Evolutionary conservation across 306 rosid species (phyloP), one percentile per base, ranked within the genome.

Genomic region (Castanea crenata): DNA sequence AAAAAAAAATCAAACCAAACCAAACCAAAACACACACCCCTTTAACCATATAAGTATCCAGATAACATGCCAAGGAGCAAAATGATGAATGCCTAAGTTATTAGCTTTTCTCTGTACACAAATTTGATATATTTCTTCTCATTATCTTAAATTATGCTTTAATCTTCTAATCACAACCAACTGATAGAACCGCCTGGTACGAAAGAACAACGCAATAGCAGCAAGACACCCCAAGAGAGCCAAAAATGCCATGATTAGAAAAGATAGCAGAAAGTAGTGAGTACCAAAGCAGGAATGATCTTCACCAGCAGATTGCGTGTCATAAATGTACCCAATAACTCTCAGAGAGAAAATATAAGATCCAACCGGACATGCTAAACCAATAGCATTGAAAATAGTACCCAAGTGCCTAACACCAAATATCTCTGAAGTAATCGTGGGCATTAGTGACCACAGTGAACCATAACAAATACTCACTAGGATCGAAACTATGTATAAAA

Each of bases 381-480:
- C 87, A 65, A 95, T 89, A 44, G 98, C 64, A 82, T 95, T 93
- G 91, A 90, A 93, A 80, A 93, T 93, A 38, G 99, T 93, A 16
- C 98, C 98, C 96, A 93, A 86, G 62, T 93, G 96, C 84, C 73
- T 81, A 4, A 95, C 84, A 6, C 99, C 99, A 85, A 95, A 95
- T 57, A 95, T 86, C 79, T 95, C 99, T 11, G 93, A 89, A 61
- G 93, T 89, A 78, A 95, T 88, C 41, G 96, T 90, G 62, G 99
- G 99, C 99, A 92, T 92, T 35, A 95, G 85, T 12, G 97, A 91
- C 98, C 99, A 95, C 54, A 92, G 80, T 70, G 99, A 88, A 56
- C 99, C 99, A 79, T 95, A 92, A 73, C 93, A 87, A 73, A 95
- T 84, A 12, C 98, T 98, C 62, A 92, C 94, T 55, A 95, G 69